These are phyloP conservation scores for Zygosaccharomyces sapae DNA, from an alignment of 1,139 yeast genomes.

Conservation along the genomic window DNA sequence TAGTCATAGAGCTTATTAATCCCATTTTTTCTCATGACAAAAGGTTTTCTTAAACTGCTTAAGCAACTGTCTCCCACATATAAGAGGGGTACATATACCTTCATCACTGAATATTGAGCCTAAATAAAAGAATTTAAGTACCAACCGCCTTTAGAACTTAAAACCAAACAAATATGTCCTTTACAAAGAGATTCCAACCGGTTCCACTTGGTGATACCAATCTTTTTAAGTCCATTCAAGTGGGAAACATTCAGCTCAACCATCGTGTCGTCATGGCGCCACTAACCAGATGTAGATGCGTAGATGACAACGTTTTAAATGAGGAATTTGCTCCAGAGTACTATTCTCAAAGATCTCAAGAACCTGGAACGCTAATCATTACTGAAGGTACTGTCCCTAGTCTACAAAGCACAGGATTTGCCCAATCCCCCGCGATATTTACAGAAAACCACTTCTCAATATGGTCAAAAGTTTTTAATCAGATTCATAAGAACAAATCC, in stretches of 20 bases:
- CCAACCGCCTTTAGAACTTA: too few species aligned
- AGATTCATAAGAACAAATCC: conserved; percentile 40
- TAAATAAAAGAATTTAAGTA: neutral
- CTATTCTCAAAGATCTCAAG: conserved; percentile 50
- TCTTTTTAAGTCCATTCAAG: conserved; percentile 44
- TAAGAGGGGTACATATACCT: too few species aligned
- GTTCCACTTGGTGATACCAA: conserved; percentile 31
- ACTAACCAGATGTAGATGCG: conserved; percentile 45
- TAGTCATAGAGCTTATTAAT: too few species aligned
- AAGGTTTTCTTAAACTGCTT: too few species aligned
- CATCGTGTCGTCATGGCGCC: conserved; percentile 48
- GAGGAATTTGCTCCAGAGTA: conserved; percentile 39
- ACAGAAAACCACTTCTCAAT: conserved; percentile 40
- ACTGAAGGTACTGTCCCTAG: conserved; percentile 45
- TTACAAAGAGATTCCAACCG: conserved; percentile 2
- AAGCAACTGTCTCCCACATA: too few species aligned
- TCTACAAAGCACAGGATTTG: conserved; percentile 38
- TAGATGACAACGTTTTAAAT: conserved; percentile 42
- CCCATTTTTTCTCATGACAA: too few species aligned
- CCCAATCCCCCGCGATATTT: conserved; percentile 40
- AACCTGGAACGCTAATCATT: conserved; percentile 49
- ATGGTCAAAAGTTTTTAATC: conserved; percentile 39
- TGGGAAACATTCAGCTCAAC: conserved; percentile 37
- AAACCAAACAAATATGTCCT: neutral
- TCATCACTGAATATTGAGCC: neutral